Base-by-base conservation (phyloP, 441 rosid species). In the Corymbia citriodora region DNA sequence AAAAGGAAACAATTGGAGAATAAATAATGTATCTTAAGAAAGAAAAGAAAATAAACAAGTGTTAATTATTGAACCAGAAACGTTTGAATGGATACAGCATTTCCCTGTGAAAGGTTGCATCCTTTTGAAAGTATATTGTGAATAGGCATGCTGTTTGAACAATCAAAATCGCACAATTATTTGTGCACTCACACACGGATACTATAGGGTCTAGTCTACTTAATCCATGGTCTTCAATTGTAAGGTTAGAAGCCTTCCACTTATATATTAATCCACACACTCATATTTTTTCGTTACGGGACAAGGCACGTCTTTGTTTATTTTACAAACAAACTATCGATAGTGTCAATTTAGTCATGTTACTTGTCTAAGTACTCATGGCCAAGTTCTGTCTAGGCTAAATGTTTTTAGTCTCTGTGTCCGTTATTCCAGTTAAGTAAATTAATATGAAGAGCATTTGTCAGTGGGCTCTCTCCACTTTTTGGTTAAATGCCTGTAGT, bases 141-240 rank as follows among this genome's bases (percentile, higher is more conserved):
- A 40, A 40, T 40, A 40, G 45, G 45, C 45, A 40, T 40, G 45
- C 45, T 40, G 5, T 40, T 40, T 40, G 45, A 40, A 40, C 45
- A 40, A 40, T 4, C 29, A 57, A 57, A 57, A 57, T 57, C 0
- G 29, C 45, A 40, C 45, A 40, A 40, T 3, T 40, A 40, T 40
- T 40, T 40, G 45, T 1, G 0, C 63, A 57, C 63, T 1, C 1
- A 0, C 29, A 57, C 10, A 2, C 12, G 29, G 29, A 27, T 57
- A 57, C 23, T 23, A 57, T 57, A 57, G 63, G 29, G 12, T 57
- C 29, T 57, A 23, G 23, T 57, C 63, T 0, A 57, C 63, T 57
- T 57, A 57, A 27, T 27, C 63, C 29, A 9, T 4, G 29, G 13
- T 57, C 9, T 57, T 57, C 29, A 57, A 23, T 57, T 57, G 4